Evolutionary conservation across 305 asterid genomes (phyloP), one percentile per base, ranked within the genome.

Genomic region (Fraxinus platypoda): DNA sequence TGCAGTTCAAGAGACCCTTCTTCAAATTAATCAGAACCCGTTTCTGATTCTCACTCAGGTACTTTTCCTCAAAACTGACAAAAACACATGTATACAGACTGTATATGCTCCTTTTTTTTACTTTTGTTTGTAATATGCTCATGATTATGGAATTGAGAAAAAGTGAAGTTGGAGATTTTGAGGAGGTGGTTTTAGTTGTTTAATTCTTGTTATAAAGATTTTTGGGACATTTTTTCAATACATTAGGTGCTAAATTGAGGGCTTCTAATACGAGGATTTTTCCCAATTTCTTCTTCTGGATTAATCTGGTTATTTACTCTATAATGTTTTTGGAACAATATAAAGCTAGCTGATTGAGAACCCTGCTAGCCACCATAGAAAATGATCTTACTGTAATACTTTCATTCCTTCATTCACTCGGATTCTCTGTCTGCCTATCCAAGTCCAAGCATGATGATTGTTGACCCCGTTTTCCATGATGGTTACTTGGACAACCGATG

Each of bases 211-310:
- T 11, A 33, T 71, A 33, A 72, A 33, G 76, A 72, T 72, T 72
- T 72, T 19, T 2, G 21, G 71, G 31, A 8, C 15, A 62, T 46
- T 19, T 72, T 33, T 72, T 31, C 43, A n/a, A 17, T 33, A 33
- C 12, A 31, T 33, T 72, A 11, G 76, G 41, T 72, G 76, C 26
- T 72, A 72, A 72, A 72, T 33, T 72, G 76, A 72, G 75, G 75
- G 41, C 75, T 15, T 71, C 25, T 31, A 21, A 13, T 28, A 5
- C 3, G 75, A 31, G 75, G 9, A 31, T 4, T 26, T 4, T 11
- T 5, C 35, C 35, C 19, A 12, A 52, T 66, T 66, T 28, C 74
- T 66, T 66, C 35, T 66, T 71, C 74, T 26, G 35, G 34, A 12
- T 66, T 25, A 25, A 71, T 71, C 12, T 31, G 38, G 75, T 70